These are phyloP conservation scores for Plantago lanceolata DNA, from an alignment of 305 asterid species.

Conservation along the genomic window DNA sequence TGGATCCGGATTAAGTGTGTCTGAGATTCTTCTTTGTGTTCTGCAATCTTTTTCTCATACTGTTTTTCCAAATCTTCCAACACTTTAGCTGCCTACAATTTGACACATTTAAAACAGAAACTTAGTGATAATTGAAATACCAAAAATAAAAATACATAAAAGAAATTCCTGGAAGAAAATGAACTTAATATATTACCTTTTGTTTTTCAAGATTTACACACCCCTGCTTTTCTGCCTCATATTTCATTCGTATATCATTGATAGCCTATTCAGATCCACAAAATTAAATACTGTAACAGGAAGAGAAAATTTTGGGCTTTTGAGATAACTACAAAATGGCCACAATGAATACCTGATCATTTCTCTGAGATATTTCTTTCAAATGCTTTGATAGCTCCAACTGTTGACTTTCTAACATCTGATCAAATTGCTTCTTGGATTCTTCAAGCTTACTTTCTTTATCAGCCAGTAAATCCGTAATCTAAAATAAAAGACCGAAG, in stretches of 20 bases:
- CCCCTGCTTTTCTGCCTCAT: constrained; percentile 81
- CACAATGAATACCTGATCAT: constrained; percentile 65
- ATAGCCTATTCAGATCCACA: constrained; percentile 68
- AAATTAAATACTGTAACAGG: constrained; percentile 26
- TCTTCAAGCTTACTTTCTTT: constrained; percentile 74
- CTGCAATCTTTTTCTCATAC: constrained; percentile 59
- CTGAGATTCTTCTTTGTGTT: constrained; percentile 62
- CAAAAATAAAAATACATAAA: not conserved
- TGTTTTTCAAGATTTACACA: constrained; percentile 67
- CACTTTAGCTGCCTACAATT: constrained; percentile 62
- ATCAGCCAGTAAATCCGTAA: constrained; percentile 53
- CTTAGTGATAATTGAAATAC: constrained; percentile 16
- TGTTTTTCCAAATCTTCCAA: constrained; percentile 58
- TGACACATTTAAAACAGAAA: constrained; percentile 24
- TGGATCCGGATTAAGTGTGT: constrained; percentile 55
- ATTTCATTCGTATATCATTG: constrained; percentile 73
- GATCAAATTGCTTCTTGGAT: constrained; percentile 78
- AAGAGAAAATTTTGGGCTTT: constrained; percentile 21
- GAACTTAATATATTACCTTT: constrained; percentile 42
- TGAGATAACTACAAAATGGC: constrained; percentile 20
- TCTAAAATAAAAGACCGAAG: constrained; percentile 40
- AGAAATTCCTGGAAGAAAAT: constrained; percentile 5
- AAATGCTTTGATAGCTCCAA: constrained; percentile 80
- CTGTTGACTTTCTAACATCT: constrained; percentile 84
- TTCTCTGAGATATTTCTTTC: constrained; percentile 91